phyloP scores from a whole-genome alignment of 305 asterid species.

The Striga hermonthica region DNA sequence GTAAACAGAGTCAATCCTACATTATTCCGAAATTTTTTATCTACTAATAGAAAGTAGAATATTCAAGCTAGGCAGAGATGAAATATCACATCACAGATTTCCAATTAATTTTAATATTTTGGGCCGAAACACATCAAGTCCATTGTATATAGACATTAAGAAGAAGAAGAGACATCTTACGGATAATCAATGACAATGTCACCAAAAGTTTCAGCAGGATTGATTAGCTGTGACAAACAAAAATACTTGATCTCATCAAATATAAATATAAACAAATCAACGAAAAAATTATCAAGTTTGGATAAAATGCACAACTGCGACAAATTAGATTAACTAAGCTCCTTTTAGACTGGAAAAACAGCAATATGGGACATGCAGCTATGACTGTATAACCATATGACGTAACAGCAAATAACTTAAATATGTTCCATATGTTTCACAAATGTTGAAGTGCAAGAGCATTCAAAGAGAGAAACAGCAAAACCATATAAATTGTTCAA shows the following conservation, averaged over 20 bases:
- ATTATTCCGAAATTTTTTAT: conserved; percentile 13
- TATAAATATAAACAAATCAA: conserved; percentile 17
- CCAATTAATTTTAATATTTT: conserved; percentile 10
- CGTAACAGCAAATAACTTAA: conserved; percentile 24
- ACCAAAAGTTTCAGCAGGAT: conserved; percentile 99
- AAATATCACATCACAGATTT: conserved; percentile 21
- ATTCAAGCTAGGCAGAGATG: conserved; percentile 18
- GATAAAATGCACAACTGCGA: conserved; percentile 12
- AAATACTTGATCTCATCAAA: conserved; percentile 30
- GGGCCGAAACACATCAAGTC: conserved; percentile 5
- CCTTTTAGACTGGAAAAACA: conserved; percentile 11
- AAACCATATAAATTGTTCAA: conserved; percentile 7
- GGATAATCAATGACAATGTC: conserved; percentile 97
- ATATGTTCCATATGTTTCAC: conserved; percentile 11
- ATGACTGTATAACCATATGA: conserved; percentile 22
- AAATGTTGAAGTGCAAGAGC: conserved; percentile 12
- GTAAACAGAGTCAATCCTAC: background rate
- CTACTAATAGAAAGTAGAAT: conserved; percentile 17
- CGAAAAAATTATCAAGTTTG: conserved; percentile 22
- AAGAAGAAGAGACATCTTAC: conserved; percentile 57
- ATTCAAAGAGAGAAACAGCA: conserved; percentile 10
- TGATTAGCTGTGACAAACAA: conserved; percentile 65
- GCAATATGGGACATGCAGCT: conserved; percentile 7
- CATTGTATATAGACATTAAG: conserved; percentile 23
- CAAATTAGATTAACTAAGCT: background rate